These are phyloP conservation scores for Trapa bicornis DNA, from an alignment of 345 rosid species.

Conservation along the genomic window DNA sequence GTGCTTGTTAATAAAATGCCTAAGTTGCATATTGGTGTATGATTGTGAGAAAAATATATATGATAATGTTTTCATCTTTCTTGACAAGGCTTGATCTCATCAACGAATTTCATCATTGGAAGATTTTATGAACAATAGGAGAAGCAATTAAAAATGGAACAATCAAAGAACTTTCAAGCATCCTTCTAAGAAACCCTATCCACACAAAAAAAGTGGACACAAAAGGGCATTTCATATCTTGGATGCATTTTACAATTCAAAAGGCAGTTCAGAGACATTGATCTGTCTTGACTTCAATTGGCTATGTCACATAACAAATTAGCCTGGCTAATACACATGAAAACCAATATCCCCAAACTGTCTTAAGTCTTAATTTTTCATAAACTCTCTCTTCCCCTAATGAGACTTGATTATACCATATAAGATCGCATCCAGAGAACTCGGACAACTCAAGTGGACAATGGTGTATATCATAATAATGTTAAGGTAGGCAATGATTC, in stretches of 20 bases:
- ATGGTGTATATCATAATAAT: not conserved
- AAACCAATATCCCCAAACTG: too few relatives aligned
- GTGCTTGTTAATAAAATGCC: not conserved
- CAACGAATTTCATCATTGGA: too few relatives aligned
- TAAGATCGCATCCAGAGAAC: not conserved
- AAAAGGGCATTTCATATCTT: not conserved
- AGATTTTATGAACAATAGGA: too few relatives aligned
- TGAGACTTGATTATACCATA: not conserved
- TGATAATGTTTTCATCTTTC: too few relatives aligned
- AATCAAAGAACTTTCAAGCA: too few relatives aligned
- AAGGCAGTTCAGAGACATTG: not conserved
- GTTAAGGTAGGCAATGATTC: slow-evolving; percentile 40
- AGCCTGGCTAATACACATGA: not conserved
- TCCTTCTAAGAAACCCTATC: too few relatives aligned
- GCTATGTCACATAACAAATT: not conserved
- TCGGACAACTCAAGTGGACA: not conserved
- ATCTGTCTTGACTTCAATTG: not conserved
- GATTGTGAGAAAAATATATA: too few relatives aligned
- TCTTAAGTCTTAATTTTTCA: not conserved
- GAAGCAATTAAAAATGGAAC: not conserved
- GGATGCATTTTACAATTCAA: not conserved
- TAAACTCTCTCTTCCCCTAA: not conserved
- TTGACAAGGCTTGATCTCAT: too few relatives aligned
- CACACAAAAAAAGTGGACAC: too few relatives aligned
- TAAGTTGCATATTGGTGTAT: not conserved